Evolutionary conservation across 2,329 filamentous ascomycete species (phyloP).

Genomic region (Talaromyces amestolkiae): DNA sequence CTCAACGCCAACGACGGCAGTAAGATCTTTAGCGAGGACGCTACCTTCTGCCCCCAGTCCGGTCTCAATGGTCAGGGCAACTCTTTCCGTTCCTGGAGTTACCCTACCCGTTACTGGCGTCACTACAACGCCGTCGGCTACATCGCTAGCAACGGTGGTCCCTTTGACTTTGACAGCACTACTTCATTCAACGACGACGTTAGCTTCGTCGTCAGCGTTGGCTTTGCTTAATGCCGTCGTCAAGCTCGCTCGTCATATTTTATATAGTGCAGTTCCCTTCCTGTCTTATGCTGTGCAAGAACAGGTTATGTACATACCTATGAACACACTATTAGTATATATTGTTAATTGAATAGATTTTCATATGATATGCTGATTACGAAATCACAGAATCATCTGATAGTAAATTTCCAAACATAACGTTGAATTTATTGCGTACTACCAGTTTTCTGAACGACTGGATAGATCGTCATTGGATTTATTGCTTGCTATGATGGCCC

Average conservation of each 20-base stretch:
- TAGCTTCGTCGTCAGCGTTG: conserved; percentile 49
- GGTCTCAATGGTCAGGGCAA: conserved; percentile 53
- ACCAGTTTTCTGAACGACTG: background rate
- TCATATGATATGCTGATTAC: background rate
- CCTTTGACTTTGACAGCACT: conserved; percentile 54
- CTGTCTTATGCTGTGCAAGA: background rate
- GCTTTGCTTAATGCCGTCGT: conserved; percentile 41
- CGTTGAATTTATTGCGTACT: background rate
- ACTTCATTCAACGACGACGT: conserved; percentile 54
- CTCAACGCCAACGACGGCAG: conserved; percentile 53
- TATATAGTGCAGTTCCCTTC: background rate
- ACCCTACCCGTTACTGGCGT: conserved; percentile 59
- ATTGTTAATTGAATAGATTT: background rate
- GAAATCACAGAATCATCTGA: no score
- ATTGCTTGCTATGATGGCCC: no score
- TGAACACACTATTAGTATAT: background rate
- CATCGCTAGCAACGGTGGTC: conserved; percentile 55
- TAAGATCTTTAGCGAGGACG: conserved; percentile 60
- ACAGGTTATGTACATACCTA: background rate
- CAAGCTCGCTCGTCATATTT: background rate
- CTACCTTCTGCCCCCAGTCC: conserved; percentile 60
- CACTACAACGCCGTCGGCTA: conserved; percentile 53
- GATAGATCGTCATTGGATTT: background rate
- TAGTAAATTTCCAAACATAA: background rate
- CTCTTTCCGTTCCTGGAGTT: conserved; percentile 58